Conservation (phyloP, 1,284 basidiomycete species). For the Cryptococcus hybrid region DNA sequence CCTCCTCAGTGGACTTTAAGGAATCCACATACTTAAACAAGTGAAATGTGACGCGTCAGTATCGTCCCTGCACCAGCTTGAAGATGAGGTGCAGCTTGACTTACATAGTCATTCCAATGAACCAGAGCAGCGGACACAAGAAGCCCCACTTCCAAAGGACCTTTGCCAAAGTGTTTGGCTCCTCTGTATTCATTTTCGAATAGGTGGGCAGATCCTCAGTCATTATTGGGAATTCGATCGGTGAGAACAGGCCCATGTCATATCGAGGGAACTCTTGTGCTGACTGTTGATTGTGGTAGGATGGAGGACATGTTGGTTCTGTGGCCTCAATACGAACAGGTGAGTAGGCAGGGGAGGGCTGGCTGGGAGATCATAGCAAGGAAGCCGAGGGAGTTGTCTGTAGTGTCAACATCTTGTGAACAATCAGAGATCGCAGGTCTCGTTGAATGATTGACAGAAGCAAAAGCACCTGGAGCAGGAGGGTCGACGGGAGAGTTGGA, state of each 20-base stretch:
- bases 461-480: too few relatives aligned
- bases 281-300: constrained; percentile 15
- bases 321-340: not conserved
- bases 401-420: too few relatives aligned
- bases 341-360: not conserved
- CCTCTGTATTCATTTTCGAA: constrained; percentile 2
- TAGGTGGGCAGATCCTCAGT: not conserved
- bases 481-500: too few relatives aligned
- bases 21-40: constrained; percentile 31
- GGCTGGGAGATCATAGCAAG: not conserved
- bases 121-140: constrained; percentile 40
- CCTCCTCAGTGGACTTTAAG: constrained; percentile 25
- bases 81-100: constrained; percentile 3
- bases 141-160: constrained; percentile 43
- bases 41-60: not conserved
- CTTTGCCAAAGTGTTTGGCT: constrained; percentile 31
- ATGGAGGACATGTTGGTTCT: constrained; percentile 23
- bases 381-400: too few relatives aligned
- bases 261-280: not conserved
- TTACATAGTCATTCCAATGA: constrained; percentile 41
- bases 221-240: not conserved
- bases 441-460: too few relatives aligned
- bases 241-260: too few relatives aligned
- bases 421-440: too few relatives aligned
- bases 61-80: not conserved